Percentiles rank a stretch among this genome's conserved stretches.
These are phyloP conservation scores for Trametes maxima DNA, from an alignment of 768 basidiomycete genomes.

Conservation along the genomic window DNA sequence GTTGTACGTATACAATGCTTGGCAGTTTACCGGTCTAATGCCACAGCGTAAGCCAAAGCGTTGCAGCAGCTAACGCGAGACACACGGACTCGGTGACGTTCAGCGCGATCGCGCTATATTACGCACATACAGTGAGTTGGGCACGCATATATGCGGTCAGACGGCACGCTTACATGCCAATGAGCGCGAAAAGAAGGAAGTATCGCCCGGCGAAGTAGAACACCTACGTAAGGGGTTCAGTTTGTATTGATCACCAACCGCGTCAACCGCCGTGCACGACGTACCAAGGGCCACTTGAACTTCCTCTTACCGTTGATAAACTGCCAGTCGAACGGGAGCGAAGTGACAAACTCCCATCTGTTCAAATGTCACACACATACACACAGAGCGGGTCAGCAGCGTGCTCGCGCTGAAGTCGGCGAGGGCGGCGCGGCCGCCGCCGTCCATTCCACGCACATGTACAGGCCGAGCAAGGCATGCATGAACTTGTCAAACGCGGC, in stretches of 20 bases:
- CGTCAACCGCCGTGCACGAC: conserved; percentile 2
- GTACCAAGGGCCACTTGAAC: conserved; percentile 51
- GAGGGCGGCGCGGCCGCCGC: too few species aligned
- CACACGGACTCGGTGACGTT: conserved; percentile 37
- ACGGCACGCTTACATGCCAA: conserved; percentile 45
- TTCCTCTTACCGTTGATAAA: conserved; percentile 43
- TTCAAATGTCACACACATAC: background rate
- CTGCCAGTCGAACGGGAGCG: conserved; percentile 46
- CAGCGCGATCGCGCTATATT: conserved; percentile 38
- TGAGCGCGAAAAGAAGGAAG: conserved; percentile 45
- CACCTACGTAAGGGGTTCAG: conserved; percentile 29
- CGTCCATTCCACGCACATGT: conserved; percentile 38
- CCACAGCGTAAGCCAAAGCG: background rate
- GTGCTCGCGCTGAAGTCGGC: too few species aligned
- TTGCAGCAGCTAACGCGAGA: background rate
- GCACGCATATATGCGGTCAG: background rate
- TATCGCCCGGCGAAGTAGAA: conserved; percentile 52
- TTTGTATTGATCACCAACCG: too few species aligned
- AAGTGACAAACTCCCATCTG: conserved; percentile 49
- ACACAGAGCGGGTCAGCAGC: background rate
- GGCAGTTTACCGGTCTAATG: conserved; percentile 44
- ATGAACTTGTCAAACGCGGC: conserved; percentile 44
- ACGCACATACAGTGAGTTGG: conserved; percentile 1
- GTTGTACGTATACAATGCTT: conserved; percentile 50
- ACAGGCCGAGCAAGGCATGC: conserved; percentile 47